Evolutionary conservation across 78 protist species (phyloP).

Genomic region (Polysphondylium violaceum): DNA sequence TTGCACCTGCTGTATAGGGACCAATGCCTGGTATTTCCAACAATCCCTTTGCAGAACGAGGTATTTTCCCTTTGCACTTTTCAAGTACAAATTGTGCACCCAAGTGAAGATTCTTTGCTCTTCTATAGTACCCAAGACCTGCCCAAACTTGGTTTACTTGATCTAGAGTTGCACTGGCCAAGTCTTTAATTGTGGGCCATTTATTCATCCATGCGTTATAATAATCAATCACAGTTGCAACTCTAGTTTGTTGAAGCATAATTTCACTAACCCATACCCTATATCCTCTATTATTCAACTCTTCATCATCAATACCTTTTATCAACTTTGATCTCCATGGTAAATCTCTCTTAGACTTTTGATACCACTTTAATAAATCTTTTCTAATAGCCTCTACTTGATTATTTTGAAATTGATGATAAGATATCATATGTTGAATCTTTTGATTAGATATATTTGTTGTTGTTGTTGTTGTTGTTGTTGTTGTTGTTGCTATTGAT

Average conservation of each 20-base stretch:
- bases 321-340: too few relatives aligned
- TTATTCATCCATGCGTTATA: constrained; percentile 72
- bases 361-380: constrained; percentile 62
- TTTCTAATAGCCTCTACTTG: constrained; percentile 39
- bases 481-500: not conserved
- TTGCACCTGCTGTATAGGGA: constrained; percentile 90
- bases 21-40: constrained; percentile 86
- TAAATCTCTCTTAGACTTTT: constrained; percentile 55
- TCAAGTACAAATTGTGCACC: constrained; percentile 79
- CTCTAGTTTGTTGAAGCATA: constrained; percentile 94
- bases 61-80: constrained; percentile 21
- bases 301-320: not conserved
- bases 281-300: constrained; percentile 55
- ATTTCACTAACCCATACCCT: constrained; percentile 92
- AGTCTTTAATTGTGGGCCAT: constrained; percentile 87
- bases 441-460: not conserved
- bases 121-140: constrained; percentile 93
- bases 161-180: constrained; percentile 78
- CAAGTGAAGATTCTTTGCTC: constrained; percentile 85
- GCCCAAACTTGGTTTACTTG: constrained; percentile 81
- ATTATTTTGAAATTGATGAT: constrained; percentile 35
- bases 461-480: not conserved
- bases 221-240: constrained; percentile 76
- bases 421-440: not conserved
- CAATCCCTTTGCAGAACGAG: constrained; percentile 7